Base-by-base conservation (phyloP, 208 protist species). In the Leishmania major region DNA sequence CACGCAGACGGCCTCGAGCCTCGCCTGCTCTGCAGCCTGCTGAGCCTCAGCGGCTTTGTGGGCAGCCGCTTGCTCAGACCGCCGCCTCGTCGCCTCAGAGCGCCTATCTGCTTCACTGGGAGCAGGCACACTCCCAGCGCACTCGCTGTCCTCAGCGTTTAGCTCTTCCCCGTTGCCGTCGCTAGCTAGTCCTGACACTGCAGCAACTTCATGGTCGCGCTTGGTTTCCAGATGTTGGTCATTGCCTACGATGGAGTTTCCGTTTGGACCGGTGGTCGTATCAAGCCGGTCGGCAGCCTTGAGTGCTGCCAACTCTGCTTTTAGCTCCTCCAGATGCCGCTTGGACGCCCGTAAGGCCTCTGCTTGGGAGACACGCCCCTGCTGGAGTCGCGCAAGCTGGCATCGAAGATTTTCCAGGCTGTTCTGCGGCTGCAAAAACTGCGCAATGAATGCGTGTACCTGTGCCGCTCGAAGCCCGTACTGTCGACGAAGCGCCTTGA, bases 361-460 rank as follows among this genome's bases (percentile, higher is more conserved):
- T 22, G 37, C 51, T 19, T 60, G 37, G 4, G 70, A 35, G 10
- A n/a, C 72, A 17, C 62, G 84, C 75, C 37, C 62, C n/a, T 62
- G 35, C 35, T 69, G 62, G 11, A 83, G 53, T 40, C 47, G 78
- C 0, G n/a, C 64, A 17, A 77, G 64, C 75, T 80, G 79, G 7
- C 66, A 11, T 35, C 72, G 75, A 35, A 86, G 45, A 55, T 53
- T 75, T 74, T 55, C 77, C 25, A 86, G 62, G 11, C 40, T 82
- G 74, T 84, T 60, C 64, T 79, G 75, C 17, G 78, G 77, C 8
- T 53, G 35, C 22, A 87, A 37, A 31, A 79, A 53, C 79, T 81
- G 80, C 19, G 75, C 79, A n/a, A 87, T 70, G n/a, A 74, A 72
- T 49, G 45, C 67, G 31, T 80, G 77, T 59, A 86, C 72, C 78